Evolutionary conservation across 176 grass and related monocot genomes (phyloP).

Genomic region (Melocanna baccifera): DNA sequence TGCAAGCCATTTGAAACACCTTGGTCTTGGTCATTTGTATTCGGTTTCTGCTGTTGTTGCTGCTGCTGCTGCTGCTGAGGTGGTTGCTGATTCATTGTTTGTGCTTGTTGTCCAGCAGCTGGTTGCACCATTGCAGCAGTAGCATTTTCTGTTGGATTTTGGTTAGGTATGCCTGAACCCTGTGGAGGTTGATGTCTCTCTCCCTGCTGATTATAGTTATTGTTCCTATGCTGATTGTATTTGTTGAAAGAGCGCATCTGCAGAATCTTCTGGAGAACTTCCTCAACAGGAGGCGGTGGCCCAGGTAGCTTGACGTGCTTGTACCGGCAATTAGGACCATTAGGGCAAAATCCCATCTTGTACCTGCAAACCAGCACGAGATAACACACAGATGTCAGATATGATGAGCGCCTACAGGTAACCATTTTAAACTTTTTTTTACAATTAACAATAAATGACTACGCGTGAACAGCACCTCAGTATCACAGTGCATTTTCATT

Average conservation of each 20-base stretch:
- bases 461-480: not conserved
- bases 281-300: slow-evolving; percentile 66
- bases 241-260: slow-evolving; percentile 51
- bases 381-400: not conserved
- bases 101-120: slow-evolving; percentile 47
- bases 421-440: not conserved
- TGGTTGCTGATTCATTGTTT: slow-evolving; percentile 52
- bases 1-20: slow-evolving; percentile 60
- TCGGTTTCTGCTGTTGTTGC: slow-evolving; percentile 41
- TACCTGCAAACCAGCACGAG: slow-evolving; percentile 54
- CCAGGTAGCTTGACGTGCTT: slow-evolving; percentile 64
- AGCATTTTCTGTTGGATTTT: slow-evolving; percentile 48
- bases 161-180: slow-evolving; percentile 53
- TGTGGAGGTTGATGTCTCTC: slow-evolving; percentile 60
- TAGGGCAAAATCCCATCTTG: slow-evolving; percentile 97
- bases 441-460: not conserved
- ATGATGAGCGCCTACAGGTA: not conserved
- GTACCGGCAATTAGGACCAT: slow-evolving; percentile 86
- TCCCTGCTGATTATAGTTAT: slow-evolving; percentile 59
- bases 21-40: slow-evolving; percentile 46
- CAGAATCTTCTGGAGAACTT: slow-evolving; percentile 84
- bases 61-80: slow-evolving; percentile 33
- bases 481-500: not conserved
- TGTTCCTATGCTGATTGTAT: slow-evolving; percentile 67
- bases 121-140: slow-evolving; percentile 21